Evolutionary conservation across 2,329 filamentous ascomycete genomes (phyloP).

Genomic region (Ambrosiella cleistominuta): DNA sequence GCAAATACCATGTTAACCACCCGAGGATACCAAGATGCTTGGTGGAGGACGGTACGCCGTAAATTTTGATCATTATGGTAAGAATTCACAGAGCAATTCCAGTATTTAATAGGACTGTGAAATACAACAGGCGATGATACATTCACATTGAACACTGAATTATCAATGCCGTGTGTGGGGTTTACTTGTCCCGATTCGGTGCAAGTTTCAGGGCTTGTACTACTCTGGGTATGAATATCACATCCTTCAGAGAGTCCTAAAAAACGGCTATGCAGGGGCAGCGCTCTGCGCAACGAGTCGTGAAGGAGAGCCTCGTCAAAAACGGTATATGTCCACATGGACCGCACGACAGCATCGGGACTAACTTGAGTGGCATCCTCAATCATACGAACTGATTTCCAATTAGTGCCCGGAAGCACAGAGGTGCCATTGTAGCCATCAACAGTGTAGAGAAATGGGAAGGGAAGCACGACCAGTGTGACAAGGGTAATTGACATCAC

Average conservation of each 20-base stretch:
- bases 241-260: constrained; percentile 36
- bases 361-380: constrained; percentile 30
- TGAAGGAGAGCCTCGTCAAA: constrained; percentile 61
- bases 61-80: constrained; percentile 46
- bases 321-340: constrained; percentile 64
- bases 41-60: constrained; percentile 37
- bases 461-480: constrained; percentile 53
- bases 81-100: constrained; percentile 45
- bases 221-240: constrained; percentile 15
- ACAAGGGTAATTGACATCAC: constrained; percentile 56
- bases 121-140: constrained; percentile 18
- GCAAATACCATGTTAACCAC: neutral
- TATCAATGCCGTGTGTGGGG: constrained; percentile 28
- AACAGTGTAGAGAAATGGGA: constrained; percentile 56
- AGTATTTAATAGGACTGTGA: constrained; percentile 69
- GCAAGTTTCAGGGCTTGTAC: neutral
- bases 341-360: constrained; percentile 64
- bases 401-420: constrained; percentile 61
- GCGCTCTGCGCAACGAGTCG: constrained; percentile 45
- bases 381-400: constrained; percentile 55
- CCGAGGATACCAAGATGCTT: neutral
- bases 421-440: constrained; percentile 55
- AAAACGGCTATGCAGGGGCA: constrained; percentile 53
- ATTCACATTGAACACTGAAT: constrained; percentile 39
- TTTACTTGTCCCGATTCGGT: constrained; percentile 16